These are phyloP conservation scores for Lipomyces yamadae DNA, from an alignment of 805 yeast genomes.

Conservation along the genomic window DNA sequence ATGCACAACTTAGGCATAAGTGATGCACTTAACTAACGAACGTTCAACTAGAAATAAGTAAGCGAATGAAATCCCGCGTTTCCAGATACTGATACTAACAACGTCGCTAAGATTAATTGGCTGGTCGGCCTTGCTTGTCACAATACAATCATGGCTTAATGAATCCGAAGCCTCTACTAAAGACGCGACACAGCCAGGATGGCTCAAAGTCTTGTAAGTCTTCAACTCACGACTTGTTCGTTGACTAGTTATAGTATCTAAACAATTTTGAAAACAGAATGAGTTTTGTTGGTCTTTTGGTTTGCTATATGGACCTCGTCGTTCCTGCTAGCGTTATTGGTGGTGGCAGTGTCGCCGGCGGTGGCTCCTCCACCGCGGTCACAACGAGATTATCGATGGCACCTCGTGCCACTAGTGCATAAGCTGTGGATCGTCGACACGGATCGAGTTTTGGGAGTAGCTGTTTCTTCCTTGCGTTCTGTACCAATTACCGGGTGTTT, in stretches of 20 bases:
- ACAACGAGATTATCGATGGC: conserved; percentile 35
- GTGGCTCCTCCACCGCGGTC: conserved; percentile 14
- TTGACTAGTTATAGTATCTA: background rate
- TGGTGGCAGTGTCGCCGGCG: conserved; percentile 15
- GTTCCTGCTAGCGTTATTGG: conserved; percentile 16
- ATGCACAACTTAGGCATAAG: background rate
- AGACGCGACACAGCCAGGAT: conserved; percentile 28
- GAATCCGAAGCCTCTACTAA: conserved; percentile 18
- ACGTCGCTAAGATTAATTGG: conserved; percentile 20
- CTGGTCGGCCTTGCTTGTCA: conserved; percentile 32
- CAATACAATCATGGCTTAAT: conserved; percentile 36
- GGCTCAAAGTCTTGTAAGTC: conserved; percentile 34
- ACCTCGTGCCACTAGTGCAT: conserved; percentile 24
- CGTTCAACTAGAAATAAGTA: conserved; percentile 3
- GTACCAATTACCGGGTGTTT: too few species aligned
- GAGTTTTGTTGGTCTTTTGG: conserved; percentile 32
- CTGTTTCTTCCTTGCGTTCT: too few species aligned
- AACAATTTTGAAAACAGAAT: conserved; percentile 12
- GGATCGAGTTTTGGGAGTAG: background rate
- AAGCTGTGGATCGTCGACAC: background rate
- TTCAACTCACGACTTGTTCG: background rate
- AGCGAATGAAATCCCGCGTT: background rate
- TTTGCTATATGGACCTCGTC: conserved; percentile 34
- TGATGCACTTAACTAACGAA: background rate
- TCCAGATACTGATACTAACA: background rate